Base-by-base conservation (phyloP, 1,284 basidiomycete species). In the Abortiporus biennis region DNA sequence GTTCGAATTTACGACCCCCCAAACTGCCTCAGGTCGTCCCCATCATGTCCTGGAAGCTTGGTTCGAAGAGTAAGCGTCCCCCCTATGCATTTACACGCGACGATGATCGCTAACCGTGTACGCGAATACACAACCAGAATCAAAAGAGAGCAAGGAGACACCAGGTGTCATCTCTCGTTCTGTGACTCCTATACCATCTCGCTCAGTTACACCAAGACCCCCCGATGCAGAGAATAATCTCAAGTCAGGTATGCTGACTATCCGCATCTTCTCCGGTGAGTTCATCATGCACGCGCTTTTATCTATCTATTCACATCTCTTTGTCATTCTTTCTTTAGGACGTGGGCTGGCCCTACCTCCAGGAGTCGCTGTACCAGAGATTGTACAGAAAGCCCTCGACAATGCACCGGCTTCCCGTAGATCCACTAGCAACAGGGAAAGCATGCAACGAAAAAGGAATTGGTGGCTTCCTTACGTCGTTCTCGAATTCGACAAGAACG, bases 401-500 rank as follows among this genome's bases (percentile, higher is more conserved):
- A 74, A 67, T 8, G 61, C 67, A 31, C 76, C 68, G 25, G 65
- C 71, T 1, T 62, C 70, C 2, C 69, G 80, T 40, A 69, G 66
- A 27, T 76, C 78, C 1, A 71, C 74, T 2, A 79, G 76, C 56
- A 87, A 90, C 60, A 77, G 90, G 35, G 91, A 93, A 55, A 90
- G 85, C 57, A 68, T 94, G 62, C 91, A 94, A 60, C 76, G 93
- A 52, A 89, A 85, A 62, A 88, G 92, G 48, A 81, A 80, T 61
- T 96, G 92, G 92, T 97, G 92, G 91, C 74, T 99, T 24, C 95
- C 95, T 17, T 99, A 97, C 57, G 85, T 96, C 61, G 93, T 96
- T 30, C 80, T 97, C 51, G 94, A 97, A 65, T 99, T 98, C 69
- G 95, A 99, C 74, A 98, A 98, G 80, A 99, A 99, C 67, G 94